Conservation (phyloP, 2,329 filamentous ascomycete species). For the Arachnomyces sp. region DNA sequence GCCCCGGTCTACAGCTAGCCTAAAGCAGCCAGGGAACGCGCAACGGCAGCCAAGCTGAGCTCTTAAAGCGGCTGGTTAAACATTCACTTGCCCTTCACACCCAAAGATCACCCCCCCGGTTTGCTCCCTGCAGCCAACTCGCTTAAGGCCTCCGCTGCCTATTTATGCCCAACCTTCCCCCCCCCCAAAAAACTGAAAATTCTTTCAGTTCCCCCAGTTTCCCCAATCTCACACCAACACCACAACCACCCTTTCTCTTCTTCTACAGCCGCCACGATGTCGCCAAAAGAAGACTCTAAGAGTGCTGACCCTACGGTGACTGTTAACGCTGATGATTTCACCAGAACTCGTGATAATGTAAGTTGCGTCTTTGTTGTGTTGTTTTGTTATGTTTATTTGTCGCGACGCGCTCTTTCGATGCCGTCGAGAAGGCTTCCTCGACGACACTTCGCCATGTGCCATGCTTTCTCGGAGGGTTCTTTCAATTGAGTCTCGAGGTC, state of each 20-base stretch:
- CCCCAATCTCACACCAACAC: constrained; percentile 45
- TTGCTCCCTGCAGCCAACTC: too few relatives aligned
- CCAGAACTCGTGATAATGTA: constrained; percentile 74
- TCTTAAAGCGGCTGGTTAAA: too few relatives aligned
- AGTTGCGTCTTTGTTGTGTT: constrained; percentile 33
- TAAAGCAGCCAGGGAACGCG: too few relatives aligned
- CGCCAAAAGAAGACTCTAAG: constrained; percentile 30
- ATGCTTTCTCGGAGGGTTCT: too few relatives aligned
- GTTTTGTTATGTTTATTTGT: constrained; percentile 7
- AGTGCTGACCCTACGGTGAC: constrained; percentile 27
- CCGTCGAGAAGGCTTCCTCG: constrained; percentile 10
- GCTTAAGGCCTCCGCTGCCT: too few relatives aligned
- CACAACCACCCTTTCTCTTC: constrained; percentile 41
- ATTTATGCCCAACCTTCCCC: too few relatives aligned
- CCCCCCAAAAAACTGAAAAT: constrained; percentile 19
- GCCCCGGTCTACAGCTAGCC: too few relatives aligned
- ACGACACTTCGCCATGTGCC: constrained; percentile 6
- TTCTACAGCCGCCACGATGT: constrained; percentile 47
- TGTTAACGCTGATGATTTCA: constrained; percentile 63
- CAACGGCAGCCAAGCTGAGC: too few relatives aligned
- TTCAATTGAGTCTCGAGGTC: too few relatives aligned
- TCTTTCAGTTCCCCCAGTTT: constrained; percentile 22
- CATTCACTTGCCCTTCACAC: too few relatives aligned
- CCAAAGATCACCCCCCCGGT: too few relatives aligned
- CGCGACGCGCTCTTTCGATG: constrained; percentile 6